Conservation (phyloP, 257 asterid species). For the Orobanche coerulescens region DNA sequence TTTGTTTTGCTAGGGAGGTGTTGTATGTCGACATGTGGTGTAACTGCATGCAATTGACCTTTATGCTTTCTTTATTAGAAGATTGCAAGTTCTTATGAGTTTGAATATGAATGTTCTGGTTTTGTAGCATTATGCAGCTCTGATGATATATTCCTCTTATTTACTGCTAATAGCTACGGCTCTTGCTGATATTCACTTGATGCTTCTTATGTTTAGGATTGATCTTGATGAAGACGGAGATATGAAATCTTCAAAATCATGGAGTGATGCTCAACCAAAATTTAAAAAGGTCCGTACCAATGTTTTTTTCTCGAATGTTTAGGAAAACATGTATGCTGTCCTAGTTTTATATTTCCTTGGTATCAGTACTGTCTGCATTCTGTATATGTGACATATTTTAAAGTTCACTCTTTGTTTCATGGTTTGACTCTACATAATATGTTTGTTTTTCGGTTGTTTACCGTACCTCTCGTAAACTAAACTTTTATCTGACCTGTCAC, state of each 20-base stretch:
- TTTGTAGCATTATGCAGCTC: conserved; percentile 9
- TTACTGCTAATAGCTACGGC: conserved; percentile 10
- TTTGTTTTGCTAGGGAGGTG: conserved; percentile 1
- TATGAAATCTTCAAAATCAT: conserved; percentile 32
- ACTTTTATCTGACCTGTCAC: neutral
- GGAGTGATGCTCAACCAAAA: conserved; percentile 49
- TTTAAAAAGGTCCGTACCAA: conserved; percentile 44
- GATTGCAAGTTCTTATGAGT: neutral
- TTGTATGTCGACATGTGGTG: conserved; percentile 1
- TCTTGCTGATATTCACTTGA: conserved; percentile 24
- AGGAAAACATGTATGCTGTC: neutral
- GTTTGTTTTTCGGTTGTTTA: neutral
- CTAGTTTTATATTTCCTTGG: neutral
- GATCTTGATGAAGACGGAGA: conserved; percentile 32
- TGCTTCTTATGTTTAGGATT: conserved; percentile 41
- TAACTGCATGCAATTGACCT: neutral
- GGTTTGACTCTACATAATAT: neutral
- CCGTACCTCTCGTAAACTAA: too few species aligned
- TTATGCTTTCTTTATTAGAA: neutral
- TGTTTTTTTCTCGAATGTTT: conserved; percentile 17
- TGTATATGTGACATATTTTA: conserved; percentile 1
- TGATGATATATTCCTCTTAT: conserved; percentile 16
- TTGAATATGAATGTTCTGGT: neutral
- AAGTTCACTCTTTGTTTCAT: neutral
- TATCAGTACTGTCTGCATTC: neutral